phyloP scores from a whole-genome alignment of 345 rosid species.

The Bruguiera parviflora region DNA sequence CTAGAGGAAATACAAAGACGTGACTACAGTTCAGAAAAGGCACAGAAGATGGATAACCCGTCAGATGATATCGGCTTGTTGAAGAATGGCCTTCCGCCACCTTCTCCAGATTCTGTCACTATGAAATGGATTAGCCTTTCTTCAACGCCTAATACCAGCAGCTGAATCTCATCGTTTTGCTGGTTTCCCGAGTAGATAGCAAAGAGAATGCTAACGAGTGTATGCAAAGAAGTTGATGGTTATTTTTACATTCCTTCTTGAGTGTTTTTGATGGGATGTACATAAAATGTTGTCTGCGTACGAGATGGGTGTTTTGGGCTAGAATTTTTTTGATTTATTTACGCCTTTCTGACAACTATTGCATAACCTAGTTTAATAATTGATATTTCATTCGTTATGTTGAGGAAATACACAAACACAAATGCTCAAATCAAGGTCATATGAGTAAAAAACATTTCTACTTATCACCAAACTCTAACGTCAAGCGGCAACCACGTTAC shows the following conservation, averaged over 20 bases:
- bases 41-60: slow-evolving; percentile 19
- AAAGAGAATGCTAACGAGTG: neutral
- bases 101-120: slow-evolving; percentile 55
- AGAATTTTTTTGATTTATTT: neutral
- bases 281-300: neutral
- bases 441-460: no score
- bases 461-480: no score
- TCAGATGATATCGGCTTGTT: slow-evolving; percentile 42
- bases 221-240: neutral
- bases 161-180: slow-evolving; percentile 6
- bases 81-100: slow-evolving; percentile 31
- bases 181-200: neutral
- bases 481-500: no score
- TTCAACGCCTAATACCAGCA: slow-evolving; percentile 28
- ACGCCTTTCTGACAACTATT: neutral
- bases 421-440: no score
- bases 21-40: slow-evolving; percentile 18
- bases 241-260: neutral
- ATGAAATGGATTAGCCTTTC: slow-evolving; percentile 46
- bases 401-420: neutral
- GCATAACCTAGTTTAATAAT: neutral
- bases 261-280: slow-evolving; percentile 7
- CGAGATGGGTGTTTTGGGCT: neutral
- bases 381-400: neutral
- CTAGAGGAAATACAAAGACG: slow-evolving; percentile 39